A percentile compares a stretch with the other conserved stretches of the same genome.
phyloP scores from a whole-genome alignment of 2,329 filamentous ascomycete genomes.

The Calonectria pauciramosa region DNA sequence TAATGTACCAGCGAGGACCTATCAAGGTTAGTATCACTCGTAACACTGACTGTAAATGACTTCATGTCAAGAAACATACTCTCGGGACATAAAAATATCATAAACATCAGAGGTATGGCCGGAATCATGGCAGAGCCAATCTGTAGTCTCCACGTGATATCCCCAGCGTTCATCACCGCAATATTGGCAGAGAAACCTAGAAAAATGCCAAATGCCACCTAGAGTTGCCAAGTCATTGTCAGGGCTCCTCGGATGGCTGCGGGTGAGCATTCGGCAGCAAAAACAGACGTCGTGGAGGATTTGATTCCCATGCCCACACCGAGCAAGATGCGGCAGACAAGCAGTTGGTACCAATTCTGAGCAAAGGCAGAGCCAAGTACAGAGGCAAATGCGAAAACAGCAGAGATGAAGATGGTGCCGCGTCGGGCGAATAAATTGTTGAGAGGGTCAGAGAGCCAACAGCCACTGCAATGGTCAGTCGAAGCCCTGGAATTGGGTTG shows the following conservation, averaged over 20 bases:
- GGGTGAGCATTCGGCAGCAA: conserved; percentile 64
- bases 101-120: conserved; percentile 69
- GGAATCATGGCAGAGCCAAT: conserved; percentile 74
- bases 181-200: conserved; percentile 76
- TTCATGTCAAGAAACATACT: conserved; percentile 48
- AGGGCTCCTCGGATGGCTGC: conserved; percentile 63
- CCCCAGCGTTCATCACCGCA: conserved; percentile 69
- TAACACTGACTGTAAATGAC: too few relatives aligned
- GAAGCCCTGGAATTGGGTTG: neutral
- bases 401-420: conserved; percentile 65
- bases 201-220: conserved; percentile 69
- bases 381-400: conserved; percentile 67
- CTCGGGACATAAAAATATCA: conserved; percentile 70
- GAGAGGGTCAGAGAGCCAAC: conserved; percentile 55
- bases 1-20: conserved; percentile 69
- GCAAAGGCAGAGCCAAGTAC: conserved; percentile 67
- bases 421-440: conserved; percentile 46
- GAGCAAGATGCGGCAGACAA: conserved; percentile 58
- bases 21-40: neutral
- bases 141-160: conserved; percentile 73
- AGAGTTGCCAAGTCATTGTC: conserved; percentile 66
- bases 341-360: conserved; percentile 65
- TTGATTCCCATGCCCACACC: conserved; percentile 72
- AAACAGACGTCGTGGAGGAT: conserved; percentile 63
- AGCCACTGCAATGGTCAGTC: neutral